phyloP scores from a whole-genome alignment of 495 filamentous ascomycete genomes.

The Aspergillus nidulans region DNA sequence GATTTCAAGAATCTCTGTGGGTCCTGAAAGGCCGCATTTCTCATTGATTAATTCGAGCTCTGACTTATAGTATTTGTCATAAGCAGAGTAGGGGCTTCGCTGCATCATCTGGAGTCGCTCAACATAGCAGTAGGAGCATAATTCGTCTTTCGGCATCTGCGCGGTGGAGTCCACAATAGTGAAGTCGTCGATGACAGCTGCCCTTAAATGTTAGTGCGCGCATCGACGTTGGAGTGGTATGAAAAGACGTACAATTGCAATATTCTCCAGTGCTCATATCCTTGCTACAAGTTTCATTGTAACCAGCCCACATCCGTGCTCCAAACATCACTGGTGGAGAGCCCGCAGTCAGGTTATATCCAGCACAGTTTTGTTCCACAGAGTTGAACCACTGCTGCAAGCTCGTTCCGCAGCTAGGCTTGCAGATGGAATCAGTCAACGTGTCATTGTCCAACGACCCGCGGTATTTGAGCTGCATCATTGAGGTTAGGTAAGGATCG shows the following conservation, averaged over 20 bases:
- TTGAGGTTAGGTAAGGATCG: neutral
- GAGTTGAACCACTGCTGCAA: conserved; percentile 3
- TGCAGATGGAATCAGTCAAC: neutral
- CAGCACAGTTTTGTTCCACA: neutral
- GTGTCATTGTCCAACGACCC: neutral
- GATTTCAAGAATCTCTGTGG: no score
- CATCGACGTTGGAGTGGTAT: no score
- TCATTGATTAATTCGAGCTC: neutral
- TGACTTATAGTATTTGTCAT: neutral
- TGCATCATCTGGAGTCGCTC: neutral
- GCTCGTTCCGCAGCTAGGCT: neutral
- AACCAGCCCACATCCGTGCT: neutral
- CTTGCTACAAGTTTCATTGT: neutral
- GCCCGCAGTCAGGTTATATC: neutral
- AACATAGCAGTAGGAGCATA: neutral
- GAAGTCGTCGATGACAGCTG: neutral
- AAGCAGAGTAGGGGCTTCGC: neutral
- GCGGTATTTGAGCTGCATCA: neutral
- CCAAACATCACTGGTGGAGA: neutral
- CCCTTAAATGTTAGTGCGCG: no score
- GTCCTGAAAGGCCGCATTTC: no score
- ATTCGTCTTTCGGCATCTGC: neutral
- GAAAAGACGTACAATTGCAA: neutral
- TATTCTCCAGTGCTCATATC: neutral
- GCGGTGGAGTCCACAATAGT: neutral